These are phyloP conservation scores for Castanospermum australe DNA, from an alignment of 306 rosid genomes.

Conservation along the genomic window DNA sequence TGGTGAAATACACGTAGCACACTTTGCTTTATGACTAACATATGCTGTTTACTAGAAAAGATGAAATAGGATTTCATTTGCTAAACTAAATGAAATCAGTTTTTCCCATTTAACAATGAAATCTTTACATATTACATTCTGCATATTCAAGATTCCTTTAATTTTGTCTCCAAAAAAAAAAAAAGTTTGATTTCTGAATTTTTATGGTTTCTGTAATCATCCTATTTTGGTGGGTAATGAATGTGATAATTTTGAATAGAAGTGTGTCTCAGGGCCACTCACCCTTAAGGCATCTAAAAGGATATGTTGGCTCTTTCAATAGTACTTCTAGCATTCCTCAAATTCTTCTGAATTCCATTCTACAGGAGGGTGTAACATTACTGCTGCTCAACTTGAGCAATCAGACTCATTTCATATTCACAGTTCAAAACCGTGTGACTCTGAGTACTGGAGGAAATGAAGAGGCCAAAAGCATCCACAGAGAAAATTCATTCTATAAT, in stretches of 20 bases:
- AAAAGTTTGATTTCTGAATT: neutral
- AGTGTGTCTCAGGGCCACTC: neutral
- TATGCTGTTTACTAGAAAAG: neutral
- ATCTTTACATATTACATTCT: neutral
- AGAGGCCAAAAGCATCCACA: neutral
- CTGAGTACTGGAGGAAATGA: slow-evolving; percentile 18
- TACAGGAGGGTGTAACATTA: slow-evolving; percentile 73
- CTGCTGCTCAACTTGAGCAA: slow-evolving; percentile 86
- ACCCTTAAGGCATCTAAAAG: neutral
- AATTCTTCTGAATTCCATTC: slow-evolving; percentile 12
- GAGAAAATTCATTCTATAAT: slow-evolving; percentile 33
- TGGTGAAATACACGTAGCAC: neutral
- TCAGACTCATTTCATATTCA: slow-evolving; percentile 53
- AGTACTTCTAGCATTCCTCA: neutral
- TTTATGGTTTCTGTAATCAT: neutral
- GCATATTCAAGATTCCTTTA: neutral
- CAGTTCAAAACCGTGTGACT: slow-evolving; percentile 34
- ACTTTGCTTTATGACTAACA: neutral
- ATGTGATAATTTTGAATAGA: neutral
- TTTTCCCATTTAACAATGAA: too few species aligned
- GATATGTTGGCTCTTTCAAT: neutral
- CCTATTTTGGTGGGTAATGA: neutral
- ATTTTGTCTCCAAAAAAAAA: neutral
- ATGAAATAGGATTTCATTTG: neutral
- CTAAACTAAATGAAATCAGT: too few species aligned